phyloP scores from a whole-genome alignment of 352 stramenopile species.

The Pythium plurisporium region DNA sequence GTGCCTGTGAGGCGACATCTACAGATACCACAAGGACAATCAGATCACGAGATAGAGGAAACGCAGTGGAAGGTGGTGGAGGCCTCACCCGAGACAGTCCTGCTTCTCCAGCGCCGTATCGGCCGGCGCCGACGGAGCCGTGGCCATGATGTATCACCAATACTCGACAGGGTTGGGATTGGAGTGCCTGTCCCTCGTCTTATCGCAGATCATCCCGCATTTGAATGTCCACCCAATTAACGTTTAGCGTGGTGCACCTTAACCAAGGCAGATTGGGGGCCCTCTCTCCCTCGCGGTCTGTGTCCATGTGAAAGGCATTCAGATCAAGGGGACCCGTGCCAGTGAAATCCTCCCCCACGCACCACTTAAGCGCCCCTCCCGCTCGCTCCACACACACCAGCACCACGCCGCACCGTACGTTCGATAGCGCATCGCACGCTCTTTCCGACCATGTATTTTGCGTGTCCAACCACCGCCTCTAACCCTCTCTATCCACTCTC shows the following conservation, averaged over 20 bases:
- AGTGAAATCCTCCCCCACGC: too few species aligned
- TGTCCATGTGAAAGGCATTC: not conserved
- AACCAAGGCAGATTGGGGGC: not conserved
- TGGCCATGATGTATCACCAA: too few species aligned
- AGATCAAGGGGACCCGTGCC: not conserved
- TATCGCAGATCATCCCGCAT: not conserved
- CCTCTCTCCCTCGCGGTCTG: too few species aligned
- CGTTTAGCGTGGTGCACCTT: not conserved
- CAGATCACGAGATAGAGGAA: too few species aligned
- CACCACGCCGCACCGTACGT: not conserved
- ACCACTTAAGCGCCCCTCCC: too few species aligned
- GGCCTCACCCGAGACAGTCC: slow-evolving; percentile 20
- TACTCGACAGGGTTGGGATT: too few species aligned
- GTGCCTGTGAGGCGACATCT: slow-evolving; percentile 60
- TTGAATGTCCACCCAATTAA: not conserved
- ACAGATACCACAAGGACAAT: too few species aligned
- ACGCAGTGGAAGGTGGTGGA: too few species aligned
- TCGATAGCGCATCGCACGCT: not conserved
- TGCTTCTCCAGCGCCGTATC: not conserved
- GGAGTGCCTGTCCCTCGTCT: not conserved
- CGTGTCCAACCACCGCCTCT: not conserved
- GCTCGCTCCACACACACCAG: not conserved
- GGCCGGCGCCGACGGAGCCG: not conserved
- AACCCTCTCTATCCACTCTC: not conserved
- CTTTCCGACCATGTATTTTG: not conserved